Conservation (phyloP, 2,329 filamentous ascomycete species). For the Clonostachys byssicola region DNA sequence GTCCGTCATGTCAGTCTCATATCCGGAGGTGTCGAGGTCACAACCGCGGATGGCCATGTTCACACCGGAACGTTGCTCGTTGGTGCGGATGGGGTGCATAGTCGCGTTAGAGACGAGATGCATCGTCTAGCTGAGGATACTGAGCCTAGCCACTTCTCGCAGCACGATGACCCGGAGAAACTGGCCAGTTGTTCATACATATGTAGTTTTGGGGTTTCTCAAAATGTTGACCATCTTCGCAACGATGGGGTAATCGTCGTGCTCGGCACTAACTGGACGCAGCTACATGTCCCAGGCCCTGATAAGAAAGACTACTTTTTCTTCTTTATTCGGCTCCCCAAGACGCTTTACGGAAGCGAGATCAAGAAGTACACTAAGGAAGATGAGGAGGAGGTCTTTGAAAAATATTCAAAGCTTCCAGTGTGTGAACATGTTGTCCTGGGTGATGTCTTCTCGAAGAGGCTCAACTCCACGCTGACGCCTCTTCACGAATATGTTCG, state of each 20-base stretch:
- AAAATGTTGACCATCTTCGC: constrained; percentile 13
- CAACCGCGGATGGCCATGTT: constrained; percentile 14
- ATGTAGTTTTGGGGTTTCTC: constrained; percentile 30
- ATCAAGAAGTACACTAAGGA: constrained; percentile 24
- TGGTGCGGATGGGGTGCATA: constrained; percentile 33
- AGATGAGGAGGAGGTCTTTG: constrained; percentile 18
- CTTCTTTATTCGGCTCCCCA: constrained; percentile 19
- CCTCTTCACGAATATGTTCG: constrained; percentile 23
- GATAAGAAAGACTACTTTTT: constrained; percentile 26
- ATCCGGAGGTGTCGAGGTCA: too few species aligned
- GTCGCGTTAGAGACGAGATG: constrained; percentile 22
- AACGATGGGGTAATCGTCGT: constrained; percentile 9
- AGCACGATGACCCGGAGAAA: constrained; percentile 10
- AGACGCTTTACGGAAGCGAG: constrained; percentile 17
- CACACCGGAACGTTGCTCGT: constrained; percentile 19
- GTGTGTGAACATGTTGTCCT: constrained; percentile 16
- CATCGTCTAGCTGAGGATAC: constrained; percentile 6
- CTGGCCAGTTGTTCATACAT: constrained; percentile 15
- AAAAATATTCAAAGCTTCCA: constrained; percentile 10
- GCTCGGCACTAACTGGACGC: constrained; percentile 12
- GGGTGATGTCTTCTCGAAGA: constrained; percentile 18
- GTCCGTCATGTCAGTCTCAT: too few species aligned
- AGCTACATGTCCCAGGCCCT: constrained; percentile 20
- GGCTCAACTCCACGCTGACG: constrained; percentile 18
- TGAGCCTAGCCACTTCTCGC: constrained; percentile 1